Conservation (phyloP, 179 eudicot species). For the Spergularia azorica region DNA sequence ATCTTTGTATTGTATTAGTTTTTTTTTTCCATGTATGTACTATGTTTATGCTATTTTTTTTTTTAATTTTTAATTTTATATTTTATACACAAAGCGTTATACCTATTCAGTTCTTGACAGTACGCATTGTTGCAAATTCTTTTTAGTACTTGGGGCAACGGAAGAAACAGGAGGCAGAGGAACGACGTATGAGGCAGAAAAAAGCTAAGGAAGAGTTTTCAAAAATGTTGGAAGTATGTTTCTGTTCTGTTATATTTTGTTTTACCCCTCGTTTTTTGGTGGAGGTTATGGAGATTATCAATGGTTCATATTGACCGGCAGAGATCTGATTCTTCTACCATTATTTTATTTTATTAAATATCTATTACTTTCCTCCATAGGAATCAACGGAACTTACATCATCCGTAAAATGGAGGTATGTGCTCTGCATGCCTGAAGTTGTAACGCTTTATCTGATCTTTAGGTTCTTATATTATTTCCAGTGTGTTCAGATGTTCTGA, state of each 20-base stretch:
- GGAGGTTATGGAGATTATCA: background rate
- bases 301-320: too few relatives aligned
- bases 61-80: too few relatives aligned
- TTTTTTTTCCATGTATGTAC: slow-evolving; percentile 7
- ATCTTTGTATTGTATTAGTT: background rate
- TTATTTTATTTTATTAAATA: background rate
- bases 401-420: slow-evolving; percentile 87
- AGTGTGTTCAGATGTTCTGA: slow-evolving; percentile 19
- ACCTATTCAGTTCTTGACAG: slow-evolving; percentile 12
- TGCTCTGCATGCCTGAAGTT: slow-evolving; percentile 14
- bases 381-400: slow-evolving; percentile 90
- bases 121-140: background rate
- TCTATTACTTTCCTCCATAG: slow-evolving; percentile 28
- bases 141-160: slow-evolving; percentile 88
- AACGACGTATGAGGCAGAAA: slow-evolving; percentile 82
- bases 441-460: slow-evolving; percentile 4
- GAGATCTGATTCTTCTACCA: slow-evolving; percentile 4
- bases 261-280: background rate
- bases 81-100: background rate
- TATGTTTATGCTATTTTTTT: background rate
- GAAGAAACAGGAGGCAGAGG: slow-evolving; percentile 93
- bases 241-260: background rate
- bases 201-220: slow-evolving; percentile 91
- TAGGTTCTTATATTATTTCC: background rate
- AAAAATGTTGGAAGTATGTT: slow-evolving; percentile 91